phyloP scores from a whole-genome alignment of 345 rosid genomes.

The Eucalyptus curtisii region DNA sequence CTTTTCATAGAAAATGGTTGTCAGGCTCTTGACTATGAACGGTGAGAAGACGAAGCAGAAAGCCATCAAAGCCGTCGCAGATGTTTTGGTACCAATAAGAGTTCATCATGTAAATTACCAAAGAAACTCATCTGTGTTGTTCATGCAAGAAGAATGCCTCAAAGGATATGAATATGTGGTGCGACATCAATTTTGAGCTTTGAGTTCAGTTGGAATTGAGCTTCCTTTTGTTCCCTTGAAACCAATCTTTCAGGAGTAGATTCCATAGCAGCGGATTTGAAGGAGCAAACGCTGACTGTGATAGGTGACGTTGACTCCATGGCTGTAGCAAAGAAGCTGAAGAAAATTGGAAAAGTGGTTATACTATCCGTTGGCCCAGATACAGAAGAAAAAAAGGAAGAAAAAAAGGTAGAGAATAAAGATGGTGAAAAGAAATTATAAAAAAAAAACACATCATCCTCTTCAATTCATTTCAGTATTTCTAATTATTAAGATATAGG shows the following conservation, averaged over 20 bases:
- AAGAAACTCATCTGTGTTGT: background rate
- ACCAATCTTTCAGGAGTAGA: slow-evolving; percentile 10
- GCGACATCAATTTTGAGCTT: background rate
- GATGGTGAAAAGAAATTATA: background rate
- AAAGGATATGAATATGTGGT: background rate
- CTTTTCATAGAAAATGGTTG: slow-evolving; percentile 15
- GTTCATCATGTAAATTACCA: background rate
- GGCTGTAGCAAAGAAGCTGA: slow-evolving; percentile 11
- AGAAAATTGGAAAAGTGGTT: slow-evolving; percentile 18
- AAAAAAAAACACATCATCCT: background rate
- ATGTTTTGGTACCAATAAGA: slow-evolving; percentile 4
- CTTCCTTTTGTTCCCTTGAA: background rate
- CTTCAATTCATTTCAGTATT: background rate
- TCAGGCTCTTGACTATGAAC: background rate
- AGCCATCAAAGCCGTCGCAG: slow-evolving; percentile 29
- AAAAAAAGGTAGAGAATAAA: background rate
- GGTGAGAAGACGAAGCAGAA: slow-evolving; percentile 31
- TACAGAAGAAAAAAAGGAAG: slow-evolving; percentile 9
- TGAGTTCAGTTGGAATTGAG: background rate
- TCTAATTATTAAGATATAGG: background rate
- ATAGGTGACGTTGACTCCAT: slow-evolving; percentile 13
- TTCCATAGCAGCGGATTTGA: slow-evolving; percentile 8
- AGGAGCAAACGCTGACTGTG: background rate
- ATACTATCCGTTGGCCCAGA: slow-evolving; percentile 9
- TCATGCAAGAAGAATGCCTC: background rate